Base-by-base conservation (phyloP, 768 basidiomycete genomes). In the Favolaschia claudopus region DNA sequence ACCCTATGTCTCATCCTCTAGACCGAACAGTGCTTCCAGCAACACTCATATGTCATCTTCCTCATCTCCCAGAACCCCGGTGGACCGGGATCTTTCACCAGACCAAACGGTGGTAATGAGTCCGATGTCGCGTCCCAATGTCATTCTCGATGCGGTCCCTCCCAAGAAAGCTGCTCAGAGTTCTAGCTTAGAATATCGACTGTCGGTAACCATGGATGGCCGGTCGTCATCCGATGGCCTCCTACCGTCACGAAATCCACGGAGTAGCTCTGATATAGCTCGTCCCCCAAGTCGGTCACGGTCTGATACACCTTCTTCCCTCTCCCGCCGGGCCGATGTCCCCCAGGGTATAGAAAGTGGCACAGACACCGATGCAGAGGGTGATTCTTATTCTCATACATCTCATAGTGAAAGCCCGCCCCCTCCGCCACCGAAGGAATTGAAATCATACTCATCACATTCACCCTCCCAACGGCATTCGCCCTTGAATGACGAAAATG, bases 301-400 rank as follows among this genome's bases (percentile, higher is more conserved):
- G 52, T 85, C 88, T 14, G 76, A 79, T 4, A 89, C 88, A 0
- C 89, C 89, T 5, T 79, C 63, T 20, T 64, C 62, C 28, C 36
- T 55, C 13, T 53, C 84, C 3, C 85, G 87, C 66, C 80, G 75
- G 32, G 85, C 83, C 0, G 90, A 92, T 68, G 89, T 92, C 10
- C 91, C 90, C 54, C 86, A 83, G 46, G 78, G 85, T 13, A 78
- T 92, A 17, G 91, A 91, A 74, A 91, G 89, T 65, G 89, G 85
- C 14, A 89, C 87, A 3, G 90, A 92, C 60, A 88, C 86, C 0
- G 90, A 91, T 40, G 77, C 79, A 0, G 89, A 90, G 58, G 75
- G 76, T 8, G 83, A 82, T 19, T 76, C 70, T 28, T 70, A 69
- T 49, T 72, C 65, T 33, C 57, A 62, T 13, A 40, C 50, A 8